phyloP scores from a whole-genome alignment of 345 rosid species.

The Hibiscus tridactylites region DNA sequence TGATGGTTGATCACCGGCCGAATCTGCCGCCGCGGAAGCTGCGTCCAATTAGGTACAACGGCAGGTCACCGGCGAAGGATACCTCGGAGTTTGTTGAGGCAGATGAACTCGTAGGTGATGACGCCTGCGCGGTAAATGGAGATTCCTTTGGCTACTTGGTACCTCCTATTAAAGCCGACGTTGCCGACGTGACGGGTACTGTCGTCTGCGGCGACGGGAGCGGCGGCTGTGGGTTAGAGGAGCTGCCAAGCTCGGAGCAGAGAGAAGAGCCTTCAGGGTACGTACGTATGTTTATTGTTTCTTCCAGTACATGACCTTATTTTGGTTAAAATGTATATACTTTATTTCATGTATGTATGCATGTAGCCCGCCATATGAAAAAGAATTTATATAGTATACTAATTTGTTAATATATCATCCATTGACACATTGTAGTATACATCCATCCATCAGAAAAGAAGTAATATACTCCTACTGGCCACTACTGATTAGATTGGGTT shows the following conservation, averaged over 20 bases:
- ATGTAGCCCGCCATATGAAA: background rate
- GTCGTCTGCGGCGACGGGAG: background rate
- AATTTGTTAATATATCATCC: no score
- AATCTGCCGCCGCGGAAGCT: constrained; percentile 57
- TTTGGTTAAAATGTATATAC: no score
- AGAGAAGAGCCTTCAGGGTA: constrained; percentile 1
- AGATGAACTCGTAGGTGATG: constrained; percentile 23
- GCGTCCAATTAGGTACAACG: constrained; percentile 47
- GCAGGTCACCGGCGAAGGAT: constrained; percentile 25
- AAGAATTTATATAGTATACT: no score
- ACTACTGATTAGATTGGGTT: no score
- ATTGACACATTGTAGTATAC: no score
- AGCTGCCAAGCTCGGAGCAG: background rate
- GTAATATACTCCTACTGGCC: no score
- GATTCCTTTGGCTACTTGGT: constrained; percentile 21
- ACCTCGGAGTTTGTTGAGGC: constrained; percentile 19
- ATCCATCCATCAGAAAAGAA: no score
- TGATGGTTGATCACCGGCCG: background rate
- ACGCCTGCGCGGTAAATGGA: constrained; percentile 13
- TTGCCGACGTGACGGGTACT: constrained; percentile 13
- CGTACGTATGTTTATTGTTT: background rate
- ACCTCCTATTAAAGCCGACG: constrained; percentile 20
- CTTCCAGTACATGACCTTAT: background rate
- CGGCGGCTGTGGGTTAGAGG: background rate
- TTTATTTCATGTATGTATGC: background rate